A percentile compares a stretch with the other conserved stretches of the same genome.
phyloP scores from a whole-genome alignment of 352 stramenopile species.

The Phytophthora sojae region DNA sequence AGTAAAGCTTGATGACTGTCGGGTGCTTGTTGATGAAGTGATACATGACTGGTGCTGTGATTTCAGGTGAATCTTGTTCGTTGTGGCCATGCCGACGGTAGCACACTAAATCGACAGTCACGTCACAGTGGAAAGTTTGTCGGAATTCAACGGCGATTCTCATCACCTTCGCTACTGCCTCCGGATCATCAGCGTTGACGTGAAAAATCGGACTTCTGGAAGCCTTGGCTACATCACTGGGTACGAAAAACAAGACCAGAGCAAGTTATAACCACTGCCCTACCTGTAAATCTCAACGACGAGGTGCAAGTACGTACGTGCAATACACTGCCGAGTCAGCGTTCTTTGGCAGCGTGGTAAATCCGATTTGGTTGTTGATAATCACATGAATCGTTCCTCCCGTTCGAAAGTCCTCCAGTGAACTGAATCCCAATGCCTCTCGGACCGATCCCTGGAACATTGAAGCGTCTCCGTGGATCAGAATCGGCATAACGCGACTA shows the following conservation, averaged over 20 bases:
- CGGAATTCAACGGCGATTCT: constrained; percentile 92
- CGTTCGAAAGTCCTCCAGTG: constrained; percentile 95
- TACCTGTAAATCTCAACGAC: not conserved
- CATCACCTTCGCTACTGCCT: constrained; percentile 93
- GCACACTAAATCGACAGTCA: constrained; percentile 99
- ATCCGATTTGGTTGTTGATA: constrained; percentile 99
- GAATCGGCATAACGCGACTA: constrained; percentile 94
- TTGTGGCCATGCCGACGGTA: constrained; percentile 99
- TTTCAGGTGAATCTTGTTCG: constrained; percentile 93
- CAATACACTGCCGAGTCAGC: constrained; percentile 97
- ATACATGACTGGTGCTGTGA: constrained; percentile 93
- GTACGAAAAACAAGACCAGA: constrained; percentile 2
- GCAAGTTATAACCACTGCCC: not conserved
- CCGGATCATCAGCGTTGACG: constrained; percentile 98
- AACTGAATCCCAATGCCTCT: constrained; percentile 87
- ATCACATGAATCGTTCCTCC: constrained; percentile 99
- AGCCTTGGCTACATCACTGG: constrained; percentile 97
- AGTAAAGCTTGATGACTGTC: constrained; percentile 81
- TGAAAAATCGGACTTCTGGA: constrained; percentile 95
- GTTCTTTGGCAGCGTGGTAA: constrained; percentile 99
- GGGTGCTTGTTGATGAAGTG: constrained; percentile 89
- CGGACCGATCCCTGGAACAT: constrained; percentile 86
- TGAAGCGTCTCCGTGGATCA: constrained; percentile 98
- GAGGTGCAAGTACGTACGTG: constrained; percentile 50
- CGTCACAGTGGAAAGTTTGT: constrained; percentile 95